Percentiles rank a stretch among this genome's conserved stretches.
These are phyloP conservation scores for Neurospora pannonica DNA, from an alignment of 495 filamentous ascomycete genomes.

Conservation along the genomic window DNA sequence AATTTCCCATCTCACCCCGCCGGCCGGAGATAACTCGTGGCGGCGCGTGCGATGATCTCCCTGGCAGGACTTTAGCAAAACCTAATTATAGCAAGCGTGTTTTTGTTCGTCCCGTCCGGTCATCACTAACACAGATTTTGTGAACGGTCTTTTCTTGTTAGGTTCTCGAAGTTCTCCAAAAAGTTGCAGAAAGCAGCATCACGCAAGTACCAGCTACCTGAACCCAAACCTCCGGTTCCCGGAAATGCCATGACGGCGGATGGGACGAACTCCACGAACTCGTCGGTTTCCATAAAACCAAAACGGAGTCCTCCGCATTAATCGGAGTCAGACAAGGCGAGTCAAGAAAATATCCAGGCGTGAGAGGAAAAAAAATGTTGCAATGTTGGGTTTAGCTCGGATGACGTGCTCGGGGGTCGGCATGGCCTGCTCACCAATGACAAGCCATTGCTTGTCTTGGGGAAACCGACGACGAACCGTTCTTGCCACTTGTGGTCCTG, in stretches of 20 bases:
- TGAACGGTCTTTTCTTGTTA: background rate
- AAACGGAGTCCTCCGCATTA: background rate
- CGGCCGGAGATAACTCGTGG: background rate
- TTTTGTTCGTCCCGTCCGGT: background rate
- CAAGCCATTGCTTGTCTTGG: background rate
- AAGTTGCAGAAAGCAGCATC: background rate
- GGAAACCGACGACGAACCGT: background rate
- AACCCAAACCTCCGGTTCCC: background rate
- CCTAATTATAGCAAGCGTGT: background rate
- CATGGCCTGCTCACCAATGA: background rate
- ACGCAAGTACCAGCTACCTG: background rate
- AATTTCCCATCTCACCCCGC: background rate
- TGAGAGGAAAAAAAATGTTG: background rate
- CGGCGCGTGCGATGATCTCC: background rate
- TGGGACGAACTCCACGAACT: background rate
- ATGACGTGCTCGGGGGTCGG: constrained; percentile 34
- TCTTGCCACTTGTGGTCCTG: background rate
- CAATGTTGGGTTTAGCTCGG: constrained; percentile 24
- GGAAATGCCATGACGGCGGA: background rate
- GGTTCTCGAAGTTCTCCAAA: background rate
- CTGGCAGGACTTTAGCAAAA: background rate
- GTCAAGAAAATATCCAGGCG: background rate
- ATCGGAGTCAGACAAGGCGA: background rate
- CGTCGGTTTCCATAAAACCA: background rate
- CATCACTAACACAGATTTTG: background rate